Base-by-base conservation (phyloP, 345 rosid genomes). In the Brassica napus region DNA sequence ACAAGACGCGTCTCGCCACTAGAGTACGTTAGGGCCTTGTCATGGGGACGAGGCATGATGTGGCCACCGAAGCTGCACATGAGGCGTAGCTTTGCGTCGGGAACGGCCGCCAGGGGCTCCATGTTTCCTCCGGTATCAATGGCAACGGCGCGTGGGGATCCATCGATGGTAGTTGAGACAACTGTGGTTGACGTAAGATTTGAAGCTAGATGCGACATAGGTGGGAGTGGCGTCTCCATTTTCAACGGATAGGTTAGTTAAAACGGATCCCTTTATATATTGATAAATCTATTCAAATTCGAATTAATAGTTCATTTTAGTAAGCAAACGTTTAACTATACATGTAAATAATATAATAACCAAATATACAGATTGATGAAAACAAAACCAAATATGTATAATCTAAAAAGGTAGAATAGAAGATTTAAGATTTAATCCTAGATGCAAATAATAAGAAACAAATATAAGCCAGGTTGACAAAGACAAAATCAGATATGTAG, bases 51-150 rank as follows among this genome's bases (percentile, higher is more conserved):
- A 75, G 97, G 97, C 82, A 94, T 85, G 72, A 94, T 94, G 76
- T 88, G 97, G 26, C 97, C 98, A 5, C 91, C 92, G 31, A 81
- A 91, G 84, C 97, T 91, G 79, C 97, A 92, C 97, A 94, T 92
- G 0, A 94, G 84, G 16, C 94, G 91, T 65, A 91, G 94, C 80
- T 86, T 92, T 52, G 88, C 79, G 6, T 86, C 88, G 5, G 91
- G 97, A 47, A 91, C 77, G 0, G 86, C 81, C 9, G 89, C 85
- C 10, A 90, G 88, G 9, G 79, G 80, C 16, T 89, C 89, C 4
- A 72, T 79, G 57, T 52, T 52, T 52, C 57, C 57, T n/a, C 57
- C 57, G 18, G 57, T 52, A 35, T 73, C 64, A 5, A 12, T 11
- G 15, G 68, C 30, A 8, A 66, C 80, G 21, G 90, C 84, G 34